Base-by-base conservation (phyloP, 75 land plant species). In the Pinus albicaulis region DNA sequence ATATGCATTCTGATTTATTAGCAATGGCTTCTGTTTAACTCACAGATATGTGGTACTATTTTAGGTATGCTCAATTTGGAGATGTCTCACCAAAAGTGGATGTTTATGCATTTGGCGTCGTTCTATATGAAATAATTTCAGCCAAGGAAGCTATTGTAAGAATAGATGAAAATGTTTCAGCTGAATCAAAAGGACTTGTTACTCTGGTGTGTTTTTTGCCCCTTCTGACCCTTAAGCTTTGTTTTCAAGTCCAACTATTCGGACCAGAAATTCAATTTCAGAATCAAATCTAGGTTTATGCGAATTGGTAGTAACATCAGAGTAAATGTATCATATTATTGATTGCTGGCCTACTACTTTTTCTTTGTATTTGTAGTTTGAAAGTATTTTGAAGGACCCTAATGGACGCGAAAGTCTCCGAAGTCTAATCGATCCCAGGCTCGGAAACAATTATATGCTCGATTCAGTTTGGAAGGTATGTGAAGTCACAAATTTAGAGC, bases 391-490 rank as follows among this genome's bases (percentile, higher is more conserved):
- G 62, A 84, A 58, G 16, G 66, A 83, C 60, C 89, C 98, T 20
- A 84, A 92, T 76, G 83, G 86, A 55, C 80, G 22, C 16, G 94
- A 95, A 53, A 82, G 83, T 19, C 85, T 98, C 3, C 53, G 72
- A 28, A 86, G 80, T 52, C 83, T 98, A 8, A 79, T 98, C 72
- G 99, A 98, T 76, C 92, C 93, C 4, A 82, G 88, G 57, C 92
- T 98, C 34, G 93, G 86, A 36, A 87, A 92, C 28, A 78, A 89
- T 76, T 98, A 89, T 71, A 90, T 92, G 5, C 65, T 88, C 7
- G 98, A 98, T 48, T 86, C 96, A 0, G 96, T 86, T 16, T 76
- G 78, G 59, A 95, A 95, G 95, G 99, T 98, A 26, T 81, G 52
- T 17, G 16, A 41, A 61, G 8, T 73, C 34, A 7, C 48, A 19